Base-by-base conservation (phyloP, 2,329 filamentous ascomycete species). In the Truncatella angustata region DNA sequence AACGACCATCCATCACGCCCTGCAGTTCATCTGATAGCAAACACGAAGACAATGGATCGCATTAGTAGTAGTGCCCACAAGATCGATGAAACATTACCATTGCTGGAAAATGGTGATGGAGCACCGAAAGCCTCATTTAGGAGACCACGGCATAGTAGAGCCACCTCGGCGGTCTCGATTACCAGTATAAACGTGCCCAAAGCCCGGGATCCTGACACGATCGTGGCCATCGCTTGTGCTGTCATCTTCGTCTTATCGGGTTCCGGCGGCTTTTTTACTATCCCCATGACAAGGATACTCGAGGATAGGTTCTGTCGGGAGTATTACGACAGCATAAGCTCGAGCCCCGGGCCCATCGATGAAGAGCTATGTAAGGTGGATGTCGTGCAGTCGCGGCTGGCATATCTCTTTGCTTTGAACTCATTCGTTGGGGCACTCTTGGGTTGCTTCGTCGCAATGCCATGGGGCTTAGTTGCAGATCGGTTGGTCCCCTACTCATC, bases 231-330 rank as follows among this genome's bases (percentile, higher is more conserved):
- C 16, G 52, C 70, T 9, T 63, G 64, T 12, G 42, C 58, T 18
- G 57, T 69, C 3, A 55, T 70, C 10, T 63, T 73, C 37, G 24
- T 70, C 12, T 54, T 61, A 3, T 56, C 61, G 2, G 58, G 61
- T 28, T 58, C 65, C 2, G 60, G 58, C n/a, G 63, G 60, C 3
- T 60, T 73, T 23, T 62, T 60, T 50, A 56, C 52, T 7, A 65
- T 73, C 23, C 66, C 71, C 14, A 55, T 58, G 36, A 63, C 68
- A 5, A 63, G 70, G 39, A 61, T 71, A 24, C 66, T 65, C 36
- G 72, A 74, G 54, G 68, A 73, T 56, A 67, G 72, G 30, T 56
- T 73, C 18, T 74, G 72, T 56, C 69, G 66, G 49, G 51, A 61
- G 37, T 66, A 70, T 49, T 72, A 72, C 50, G 66, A 63, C 46